These are phyloP conservation scores for Suillus brevipes DNA, from an alignment of 768 basidiomycete genomes.

Conservation along the genomic window DNA sequence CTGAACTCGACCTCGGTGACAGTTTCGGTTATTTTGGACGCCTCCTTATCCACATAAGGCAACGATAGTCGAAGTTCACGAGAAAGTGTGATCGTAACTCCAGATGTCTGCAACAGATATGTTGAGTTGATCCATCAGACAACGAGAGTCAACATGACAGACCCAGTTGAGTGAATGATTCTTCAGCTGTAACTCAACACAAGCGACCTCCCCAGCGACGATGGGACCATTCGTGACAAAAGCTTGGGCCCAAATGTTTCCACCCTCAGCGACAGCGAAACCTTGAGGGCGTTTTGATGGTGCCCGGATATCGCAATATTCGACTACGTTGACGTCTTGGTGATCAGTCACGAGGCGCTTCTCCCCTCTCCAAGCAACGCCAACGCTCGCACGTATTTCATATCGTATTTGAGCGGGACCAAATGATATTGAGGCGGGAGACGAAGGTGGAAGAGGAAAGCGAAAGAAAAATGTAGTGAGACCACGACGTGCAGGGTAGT, in stretches of 20 bases:
- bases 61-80: conserved; percentile 61
- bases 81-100: conserved; percentile 58
- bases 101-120: conserved; percentile 54
- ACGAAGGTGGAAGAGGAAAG: conserved; percentile 66
- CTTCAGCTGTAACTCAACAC: conserved; percentile 76
- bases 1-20: conserved; percentile 68
- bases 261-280: conserved; percentile 71
- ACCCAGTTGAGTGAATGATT: conserved; percentile 85
- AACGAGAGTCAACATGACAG: background rate
- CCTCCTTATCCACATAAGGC: conserved; percentile 41
- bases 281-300: conserved; percentile 48
- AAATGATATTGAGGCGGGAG: conserved; percentile 72
- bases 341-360: conserved; percentile 64
- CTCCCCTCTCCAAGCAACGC: conserved; percentile 76
- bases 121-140: conserved; percentile 5
- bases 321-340: conserved; percentile 64
- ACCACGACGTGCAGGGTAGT: conserved; percentile 75
- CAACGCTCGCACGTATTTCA: conserved; percentile 70
- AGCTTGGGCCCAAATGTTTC: conserved; percentile 78
- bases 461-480: conserved; percentile 78
- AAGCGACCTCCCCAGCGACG: conserved; percentile 68
- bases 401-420: conserved; percentile 70
- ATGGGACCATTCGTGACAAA: conserved; percentile 61
- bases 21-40: conserved; percentile 65
- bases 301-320: conserved; percentile 42